Evolutionary conservation across 2,329 filamentous ascomycete genomes (phyloP), one percentile per base, ranked within the genome.

Genomic region (Mycosphaerelloides madeirae): DNA sequence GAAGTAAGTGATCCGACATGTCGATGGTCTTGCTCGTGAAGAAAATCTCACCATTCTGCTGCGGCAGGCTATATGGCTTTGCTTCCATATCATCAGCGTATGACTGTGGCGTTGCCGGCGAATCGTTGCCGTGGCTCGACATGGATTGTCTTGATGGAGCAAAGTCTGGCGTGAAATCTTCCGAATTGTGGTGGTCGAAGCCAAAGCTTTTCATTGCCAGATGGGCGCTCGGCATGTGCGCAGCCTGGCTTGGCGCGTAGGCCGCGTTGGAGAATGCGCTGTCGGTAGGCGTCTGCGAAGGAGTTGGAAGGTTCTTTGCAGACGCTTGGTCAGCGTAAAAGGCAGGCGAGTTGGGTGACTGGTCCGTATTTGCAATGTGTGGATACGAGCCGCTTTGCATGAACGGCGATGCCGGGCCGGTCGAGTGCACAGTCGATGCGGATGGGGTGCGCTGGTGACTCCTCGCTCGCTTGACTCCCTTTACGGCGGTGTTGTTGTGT

Each of bases 1-100:
- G 69, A 62, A 70, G 83, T 90, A 81, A 89, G 84, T 79, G 81
- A 63, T 79, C 70, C 67, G 79, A 70, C 15, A 22, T 46, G 12
- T 41, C 33, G 16, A 38, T 37, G 8, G 43, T 38, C 33, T 33
- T 37, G 22, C 41, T 29, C 14, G 35, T 7, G 13, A 14, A 16
- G 6, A 34, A 34, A 37, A 36, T 70, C 77, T 80, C 72, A 81
- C 78, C 78, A 75, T 68, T 68, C 29, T 41, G 39, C 28, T 42
- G 41, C 51, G 71, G 68, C 53, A 74, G 66, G 57, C 72, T 78
- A 52, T 71, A 73, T 34, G 63, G 63, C 50, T 75, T 74, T 41
- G 79, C 72, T 38, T 80, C 77, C 41, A 76, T 73, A 43, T 77
- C 72, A 41, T 66, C 70, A 19, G 70, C 77, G 54, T 77, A 58